A percentile compares a stretch with the other conserved stretches of the same genome.
phyloP scores from a whole-genome alignment of 2,329 filamentous ascomycete genomes.

The Diaporthe sp. region DNA sequence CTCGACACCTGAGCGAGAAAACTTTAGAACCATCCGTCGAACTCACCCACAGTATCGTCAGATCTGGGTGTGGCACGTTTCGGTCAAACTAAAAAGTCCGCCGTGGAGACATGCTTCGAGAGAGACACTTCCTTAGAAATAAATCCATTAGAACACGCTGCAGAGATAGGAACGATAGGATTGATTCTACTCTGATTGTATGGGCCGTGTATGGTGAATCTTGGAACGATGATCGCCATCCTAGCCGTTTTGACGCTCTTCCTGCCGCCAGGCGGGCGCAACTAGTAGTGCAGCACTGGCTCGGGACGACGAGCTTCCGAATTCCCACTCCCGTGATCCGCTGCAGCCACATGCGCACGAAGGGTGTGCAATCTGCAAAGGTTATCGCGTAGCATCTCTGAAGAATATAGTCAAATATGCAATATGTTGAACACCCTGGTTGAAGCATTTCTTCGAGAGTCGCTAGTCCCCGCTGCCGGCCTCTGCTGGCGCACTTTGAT shows the following conservation, averaged over 20 bases:
- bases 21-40: background rate
- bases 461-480: too few relatives aligned
- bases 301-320: background rate
- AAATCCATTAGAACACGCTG: background rate
- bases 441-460: too few relatives aligned
- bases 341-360: background rate
- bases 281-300: background rate
- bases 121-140: background rate
- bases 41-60: background rate
- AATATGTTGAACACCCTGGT: background rate
- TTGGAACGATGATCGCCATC: background rate
- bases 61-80: too few relatives aligned
- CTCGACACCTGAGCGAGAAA: background rate
- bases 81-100: too few relatives aligned
- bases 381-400: too few relatives aligned
- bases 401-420: background rate
- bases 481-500: too few relatives aligned
- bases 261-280: background rate
- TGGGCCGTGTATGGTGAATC: background rate
- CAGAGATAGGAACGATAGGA: background rate
- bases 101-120: too few relatives aligned
- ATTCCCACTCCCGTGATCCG: background rate
- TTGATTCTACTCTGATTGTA: background rate
- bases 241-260: background rate
- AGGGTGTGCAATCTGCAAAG: too few relatives aligned